Evolutionary conservation across 441 rosid genomes (phyloP).

Genomic region (Gossypium gossypioides): DNA sequence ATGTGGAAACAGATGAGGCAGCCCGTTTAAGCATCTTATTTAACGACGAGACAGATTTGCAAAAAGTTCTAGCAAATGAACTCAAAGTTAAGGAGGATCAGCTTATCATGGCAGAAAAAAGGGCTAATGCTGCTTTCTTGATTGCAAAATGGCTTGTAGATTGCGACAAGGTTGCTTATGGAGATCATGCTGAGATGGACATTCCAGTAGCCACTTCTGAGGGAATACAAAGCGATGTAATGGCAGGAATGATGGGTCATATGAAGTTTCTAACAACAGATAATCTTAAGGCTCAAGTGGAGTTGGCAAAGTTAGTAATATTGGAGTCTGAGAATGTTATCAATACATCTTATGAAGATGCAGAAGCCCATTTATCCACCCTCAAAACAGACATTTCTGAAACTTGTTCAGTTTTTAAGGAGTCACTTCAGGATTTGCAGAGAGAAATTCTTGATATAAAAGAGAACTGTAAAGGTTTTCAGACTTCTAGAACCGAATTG

Average conservation of each 20-base stretch:
- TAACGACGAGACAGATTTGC: slow-evolving; percentile 37
- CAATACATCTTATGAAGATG: slow-evolving; percentile 22
- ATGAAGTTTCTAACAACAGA: slow-evolving; percentile 15
- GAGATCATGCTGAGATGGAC: slow-evolving; percentile 18
- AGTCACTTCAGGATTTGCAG: slow-evolving; percentile 23
- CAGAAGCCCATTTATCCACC: slow-evolving; percentile 20
- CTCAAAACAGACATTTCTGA: slow-evolving; percentile 23
- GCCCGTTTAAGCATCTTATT: slow-evolving; percentile 26
- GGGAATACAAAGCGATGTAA: slow-evolving; percentile 1
- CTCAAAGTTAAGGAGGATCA: slow-evolving; percentile 31
- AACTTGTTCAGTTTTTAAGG: slow-evolving; percentile 22
- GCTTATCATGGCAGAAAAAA: slow-evolving; percentile 39
- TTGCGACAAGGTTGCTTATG: slow-evolving; percentile 18
- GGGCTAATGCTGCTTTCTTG: slow-evolving; percentile 37
- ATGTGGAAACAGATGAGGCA: slow-evolving; percentile 30
- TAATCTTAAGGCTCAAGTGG: slow-evolving; percentile 25
- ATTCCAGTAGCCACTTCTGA: slow-evolving; percentile 12
- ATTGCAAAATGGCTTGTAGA: slow-evolving; percentile 51
- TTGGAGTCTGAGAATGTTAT: slow-evolving; percentile 27
- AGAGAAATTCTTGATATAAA: slow-evolving; percentile 32
- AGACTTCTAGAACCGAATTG: slow-evolving; percentile 1
- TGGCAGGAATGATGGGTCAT: slow-evolving; percentile 15
- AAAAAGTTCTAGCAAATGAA: slow-evolving; percentile 31
- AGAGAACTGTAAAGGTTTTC: slow-evolving; percentile 12
- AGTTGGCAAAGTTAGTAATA: slow-evolving; percentile 24